These are phyloP conservation scores for Westerdykella ornata DNA, from an alignment of 2,329 filamentous ascomycete genomes.

Conservation along the genomic window DNA sequence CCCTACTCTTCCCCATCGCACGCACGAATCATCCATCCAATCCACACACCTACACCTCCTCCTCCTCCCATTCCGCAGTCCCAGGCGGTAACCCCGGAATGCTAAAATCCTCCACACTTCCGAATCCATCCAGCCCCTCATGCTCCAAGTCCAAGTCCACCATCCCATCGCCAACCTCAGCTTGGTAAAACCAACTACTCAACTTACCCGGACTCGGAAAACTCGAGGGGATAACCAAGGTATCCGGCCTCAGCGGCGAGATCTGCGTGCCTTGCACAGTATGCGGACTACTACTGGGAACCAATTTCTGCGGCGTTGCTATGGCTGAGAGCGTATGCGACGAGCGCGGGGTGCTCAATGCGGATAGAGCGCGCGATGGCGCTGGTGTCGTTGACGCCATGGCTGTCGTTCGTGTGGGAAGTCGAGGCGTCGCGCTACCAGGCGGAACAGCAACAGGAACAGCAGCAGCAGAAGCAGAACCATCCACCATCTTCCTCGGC, in stretches of 20 bases:
- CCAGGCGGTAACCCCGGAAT: not conserved
- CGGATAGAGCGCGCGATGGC: not conserved
- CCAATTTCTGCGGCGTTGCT: constrained; percentile 18
- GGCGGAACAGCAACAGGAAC: not conserved
- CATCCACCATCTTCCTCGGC: constrained; percentile 4
- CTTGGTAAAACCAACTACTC: too few species aligned
- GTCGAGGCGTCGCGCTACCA: constrained; percentile 16
- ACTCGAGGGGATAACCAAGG: constrained; percentile 30
- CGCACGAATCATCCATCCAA: too few species aligned
- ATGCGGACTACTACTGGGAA: constrained; percentile 14
- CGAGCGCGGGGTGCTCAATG: constrained; percentile 4
- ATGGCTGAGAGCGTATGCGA: constrained; percentile 12
- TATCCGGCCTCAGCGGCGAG: constrained; percentile 23
- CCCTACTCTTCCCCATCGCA: too few species aligned
- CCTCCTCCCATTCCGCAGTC: not conserved
- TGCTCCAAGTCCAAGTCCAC: too few species aligned
- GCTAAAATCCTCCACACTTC: not conserved
- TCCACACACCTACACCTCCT: not conserved
- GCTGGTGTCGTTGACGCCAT: not conserved
- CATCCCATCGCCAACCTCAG: not conserved
- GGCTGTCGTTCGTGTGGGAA: not conserved
- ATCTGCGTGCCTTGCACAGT: constrained; percentile 6
- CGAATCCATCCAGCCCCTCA: not conserved
- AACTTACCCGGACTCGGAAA: constrained; percentile 25
- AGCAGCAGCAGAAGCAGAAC: not conserved